Base-by-base conservation (phyloP, 179 eudicot species). In the Spinacia oleracea region DNA sequence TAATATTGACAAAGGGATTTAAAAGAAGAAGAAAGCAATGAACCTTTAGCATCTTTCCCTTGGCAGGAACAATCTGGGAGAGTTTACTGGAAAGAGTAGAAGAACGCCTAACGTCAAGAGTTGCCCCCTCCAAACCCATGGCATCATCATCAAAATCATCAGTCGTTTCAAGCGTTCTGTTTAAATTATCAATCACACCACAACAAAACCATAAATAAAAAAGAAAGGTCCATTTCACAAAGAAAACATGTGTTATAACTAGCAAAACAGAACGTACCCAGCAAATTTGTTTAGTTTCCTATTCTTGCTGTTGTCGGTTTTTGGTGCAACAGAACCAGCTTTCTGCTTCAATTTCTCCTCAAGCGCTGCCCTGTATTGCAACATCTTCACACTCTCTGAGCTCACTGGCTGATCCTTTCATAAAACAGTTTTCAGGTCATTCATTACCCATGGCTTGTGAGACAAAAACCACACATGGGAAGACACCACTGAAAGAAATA, bases 91-190 rank as follows among this genome's bases (percentile, higher is more conserved):
- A 75, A 59, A 79, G 84, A 75, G 76, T 45, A 12, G 78, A 68
- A 4, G 83, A 21, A 34, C 80, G 73, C 74, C 85, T 89, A 81
- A 75, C 81, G 25, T 72, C 82, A 63, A 14, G 83, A 72, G 78
- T 77, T 45, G 60, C 64, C 58, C 83, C 89, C 65, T 82, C 91
- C 85, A 83, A 64, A 75, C 83, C 87, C 78, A 83, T 67, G 55
- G 87, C 86, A 51, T 94, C 98, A 76, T 96, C 99, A 74, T 86
- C 98, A 86, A 90, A 96, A 86, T 96, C 99, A 87, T 90, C 92
- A 6, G 80, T 60, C 48, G 99, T 90, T 84, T 87, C 91, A 56
- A 96, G 90, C 81, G 86, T 87, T 76, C 99, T 96, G 89, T 68
- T 78, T 68, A 78, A 60, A 75, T 69, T 60, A 29, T 73, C 76